Evolutionary conservation across 345 rosid genomes (phyloP).

Genomic region (Geranium rotundifolium): DNA sequence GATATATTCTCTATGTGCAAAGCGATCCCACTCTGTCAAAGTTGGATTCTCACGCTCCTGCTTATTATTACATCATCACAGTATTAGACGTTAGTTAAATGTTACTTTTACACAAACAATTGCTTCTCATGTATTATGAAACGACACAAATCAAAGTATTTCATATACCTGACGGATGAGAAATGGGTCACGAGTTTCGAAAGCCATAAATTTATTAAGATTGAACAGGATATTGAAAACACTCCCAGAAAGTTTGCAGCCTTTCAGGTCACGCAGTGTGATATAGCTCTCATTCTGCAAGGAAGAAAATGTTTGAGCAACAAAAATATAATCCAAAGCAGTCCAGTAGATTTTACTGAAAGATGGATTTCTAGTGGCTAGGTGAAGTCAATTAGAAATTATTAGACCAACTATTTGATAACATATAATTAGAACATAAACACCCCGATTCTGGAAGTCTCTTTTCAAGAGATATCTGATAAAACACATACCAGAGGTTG

Average conservation of each 20-base stretch:
- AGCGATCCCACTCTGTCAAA: conserved; percentile 29
- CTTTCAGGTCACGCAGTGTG: conserved; percentile 55
- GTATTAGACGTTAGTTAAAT: not conserved
- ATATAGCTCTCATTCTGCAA: conserved; percentile 57
- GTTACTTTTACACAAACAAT: not conserved
- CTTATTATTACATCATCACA: not conserved
- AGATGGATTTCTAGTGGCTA: too few species aligned
- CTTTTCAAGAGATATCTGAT: too few species aligned
- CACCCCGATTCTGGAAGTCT: too few species aligned
- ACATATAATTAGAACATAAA: too few species aligned
- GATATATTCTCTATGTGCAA: conserved; percentile 29
- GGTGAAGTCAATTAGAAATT: too few species aligned
- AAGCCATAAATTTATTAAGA: conserved; percentile 71
- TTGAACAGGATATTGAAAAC: conserved; percentile 84
- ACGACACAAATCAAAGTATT: conserved; percentile 1
- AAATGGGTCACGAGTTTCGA: conserved; percentile 75
- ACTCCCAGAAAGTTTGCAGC: conserved; percentile 61
- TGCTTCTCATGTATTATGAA: conserved; percentile 8
- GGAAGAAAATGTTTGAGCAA: not conserved
- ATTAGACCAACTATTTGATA: too few species aligned
- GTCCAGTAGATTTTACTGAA: too few species aligned
- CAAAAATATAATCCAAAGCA: not conserved
- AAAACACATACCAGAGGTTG: too few species aligned
- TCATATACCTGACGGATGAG: conserved; percentile 59
- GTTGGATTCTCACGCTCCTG: conserved; percentile 60